These are phyloP conservation scores for Helenozyma rhizophorensis DNA, from an alignment of 805 yeast genomes.

Conservation along the genomic window DNA sequence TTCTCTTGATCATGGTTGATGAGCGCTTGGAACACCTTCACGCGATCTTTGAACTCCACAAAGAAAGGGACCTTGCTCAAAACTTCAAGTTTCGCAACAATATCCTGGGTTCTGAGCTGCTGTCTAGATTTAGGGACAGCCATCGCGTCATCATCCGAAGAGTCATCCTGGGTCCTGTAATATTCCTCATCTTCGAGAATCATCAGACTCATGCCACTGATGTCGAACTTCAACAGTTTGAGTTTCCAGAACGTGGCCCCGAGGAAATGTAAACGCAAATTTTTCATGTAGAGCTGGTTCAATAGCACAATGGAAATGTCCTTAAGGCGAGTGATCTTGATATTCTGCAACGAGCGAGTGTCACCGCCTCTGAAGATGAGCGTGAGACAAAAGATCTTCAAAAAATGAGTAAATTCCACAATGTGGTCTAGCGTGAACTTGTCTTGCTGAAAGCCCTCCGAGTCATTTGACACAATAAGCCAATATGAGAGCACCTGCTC, in stretches of 20 bases:
- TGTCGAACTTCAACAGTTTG: slow-evolving; percentile 24
- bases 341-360: neutral
- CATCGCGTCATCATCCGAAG: slow-evolving; percentile 13
- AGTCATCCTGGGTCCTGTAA: slow-evolving; percentile 9
- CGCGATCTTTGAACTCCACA: slow-evolving; percentile 71
- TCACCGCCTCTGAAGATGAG: slow-evolving; percentile 36
- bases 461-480: slow-evolving; percentile 63
- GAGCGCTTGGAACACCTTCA: slow-evolving; percentile 62
- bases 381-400: slow-evolving; percentile 48
- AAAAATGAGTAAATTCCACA: slow-evolving; percentile 39
- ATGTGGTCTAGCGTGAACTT: slow-evolving; percentile 39
- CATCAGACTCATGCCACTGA: slow-evolving; percentile 31
- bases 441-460: slow-evolving; percentile 46
- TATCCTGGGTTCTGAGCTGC: slow-evolving; percentile 6
- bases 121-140: neutral
- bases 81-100: slow-evolving; percentile 40
- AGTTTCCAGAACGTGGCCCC: slow-evolving; percentile 52
- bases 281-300: slow-evolving; percentile 62
- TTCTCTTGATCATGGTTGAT: slow-evolving; percentile 48
- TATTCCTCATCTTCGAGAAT: slow-evolving; percentile 43
- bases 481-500: slow-evolving; percentile 64
- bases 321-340: slow-evolving; percentile 13
- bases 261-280: slow-evolving; percentile 55
- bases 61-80: slow-evolving; percentile 71
- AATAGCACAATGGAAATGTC: slow-evolving; percentile 47